phyloP scores from a whole-genome alignment of 768 basidiomycete species.

The Tephrocybe rancida region DNA sequence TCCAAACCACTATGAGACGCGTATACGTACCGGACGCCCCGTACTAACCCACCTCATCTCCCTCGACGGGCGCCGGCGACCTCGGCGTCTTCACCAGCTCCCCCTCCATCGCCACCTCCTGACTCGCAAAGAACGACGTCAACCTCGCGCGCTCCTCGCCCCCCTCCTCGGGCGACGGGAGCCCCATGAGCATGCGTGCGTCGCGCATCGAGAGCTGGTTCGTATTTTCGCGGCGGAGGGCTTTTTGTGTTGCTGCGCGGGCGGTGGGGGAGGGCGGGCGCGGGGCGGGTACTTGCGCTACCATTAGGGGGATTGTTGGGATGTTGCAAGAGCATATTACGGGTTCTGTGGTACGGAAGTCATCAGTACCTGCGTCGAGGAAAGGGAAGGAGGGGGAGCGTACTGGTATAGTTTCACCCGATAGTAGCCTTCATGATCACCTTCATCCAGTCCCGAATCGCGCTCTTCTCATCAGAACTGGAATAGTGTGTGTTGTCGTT shows the following conservation, averaged over 20 bases:
- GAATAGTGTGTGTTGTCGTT: slow-evolving; percentile 87
- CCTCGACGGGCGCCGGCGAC: slow-evolving; percentile 54
- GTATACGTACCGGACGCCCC: slow-evolving; percentile 27
- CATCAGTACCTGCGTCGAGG: not conserved
- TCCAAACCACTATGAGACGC: slow-evolving; percentile 16
- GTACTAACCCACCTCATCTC: slow-evolving; percentile 53
- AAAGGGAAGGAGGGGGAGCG: slow-evolving; percentile 26
- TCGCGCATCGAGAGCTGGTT: slow-evolving; percentile 81
- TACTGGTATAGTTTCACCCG: slow-evolving; percentile 88
- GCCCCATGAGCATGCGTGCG: slow-evolving; percentile 74
- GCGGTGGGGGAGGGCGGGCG: slow-evolving; percentile 91
- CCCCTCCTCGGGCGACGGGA: slow-evolving; percentile 36
- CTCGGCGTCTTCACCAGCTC: slow-evolving; percentile 18
- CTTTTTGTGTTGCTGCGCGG: slow-evolving; percentile 86
- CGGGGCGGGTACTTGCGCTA: slow-evolving; percentile 93
- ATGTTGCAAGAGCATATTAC: slow-evolving; percentile 97
- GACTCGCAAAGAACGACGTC: slow-evolving; percentile 59
- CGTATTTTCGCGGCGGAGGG: slow-evolving; percentile 82
- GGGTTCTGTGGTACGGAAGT: slow-evolving; percentile 56
- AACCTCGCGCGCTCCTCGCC: slow-evolving; percentile 51
- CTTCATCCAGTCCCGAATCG: slow-evolving; percentile 99
- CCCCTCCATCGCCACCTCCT: slow-evolving; percentile 26
- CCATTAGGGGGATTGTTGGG: slow-evolving; percentile 91
- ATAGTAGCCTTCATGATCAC: slow-evolving; percentile 99
- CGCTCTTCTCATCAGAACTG: slow-evolving; percentile 83